Evolutionary conservation across 2,329 filamentous ascomycete genomes (phyloP).

Genomic region (Aspergillus sp.): DNA sequence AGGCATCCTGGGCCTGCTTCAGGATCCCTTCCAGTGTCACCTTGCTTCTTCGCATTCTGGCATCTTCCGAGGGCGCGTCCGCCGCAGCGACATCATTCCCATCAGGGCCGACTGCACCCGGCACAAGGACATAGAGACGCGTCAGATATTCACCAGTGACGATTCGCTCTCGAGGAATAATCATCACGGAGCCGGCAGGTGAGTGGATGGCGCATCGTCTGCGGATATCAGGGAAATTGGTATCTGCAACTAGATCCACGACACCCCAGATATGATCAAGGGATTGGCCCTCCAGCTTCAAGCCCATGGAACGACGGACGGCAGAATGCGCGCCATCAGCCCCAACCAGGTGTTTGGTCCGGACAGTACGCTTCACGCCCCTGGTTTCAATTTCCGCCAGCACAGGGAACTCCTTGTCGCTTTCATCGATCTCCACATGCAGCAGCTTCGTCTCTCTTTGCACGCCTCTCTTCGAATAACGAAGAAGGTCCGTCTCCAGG

Average conservation of each 20-base stretch:
- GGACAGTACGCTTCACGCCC: slow-evolving; percentile 41
- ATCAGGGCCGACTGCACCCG: slow-evolving; percentile 26
- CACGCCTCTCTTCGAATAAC: slow-evolving; percentile 56
- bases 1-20: slow-evolving; percentile 60
- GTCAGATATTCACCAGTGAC: slow-evolving; percentile 64
- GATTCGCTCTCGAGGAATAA: slow-evolving; percentile 68
- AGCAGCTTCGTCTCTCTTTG: slow-evolving; percentile 65
- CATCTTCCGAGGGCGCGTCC: slow-evolving; percentile 41
- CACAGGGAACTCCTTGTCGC: slow-evolving; percentile 41
- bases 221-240: slow-evolving; percentile 75
- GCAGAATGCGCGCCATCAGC: slow-evolving; percentile 69
- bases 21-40: slow-evolving; percentile 64
- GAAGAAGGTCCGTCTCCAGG: slow-evolving; percentile 64
- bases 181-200: slow-evolving; percentile 70
- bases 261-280: slow-evolving; percentile 72
- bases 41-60: slow-evolving; percentile 61
- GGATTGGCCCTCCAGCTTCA: slow-evolving; percentile 62
- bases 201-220: slow-evolving; percentile 77
- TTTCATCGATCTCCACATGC: slow-evolving; percentile 57
- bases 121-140: slow-evolving; percentile 61
- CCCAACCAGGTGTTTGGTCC: slow-evolving; percentile 68
- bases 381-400: slow-evolving; percentile 28
- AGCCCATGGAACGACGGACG: slow-evolving; percentile 54
- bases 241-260: slow-evolving; percentile 69
- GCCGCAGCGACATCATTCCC: slow-evolving; percentile 30